These are phyloP conservation scores for Bryopsis sp. DNA, from an alignment of 139 green algal genomes.

Conservation along the genomic window DNA sequence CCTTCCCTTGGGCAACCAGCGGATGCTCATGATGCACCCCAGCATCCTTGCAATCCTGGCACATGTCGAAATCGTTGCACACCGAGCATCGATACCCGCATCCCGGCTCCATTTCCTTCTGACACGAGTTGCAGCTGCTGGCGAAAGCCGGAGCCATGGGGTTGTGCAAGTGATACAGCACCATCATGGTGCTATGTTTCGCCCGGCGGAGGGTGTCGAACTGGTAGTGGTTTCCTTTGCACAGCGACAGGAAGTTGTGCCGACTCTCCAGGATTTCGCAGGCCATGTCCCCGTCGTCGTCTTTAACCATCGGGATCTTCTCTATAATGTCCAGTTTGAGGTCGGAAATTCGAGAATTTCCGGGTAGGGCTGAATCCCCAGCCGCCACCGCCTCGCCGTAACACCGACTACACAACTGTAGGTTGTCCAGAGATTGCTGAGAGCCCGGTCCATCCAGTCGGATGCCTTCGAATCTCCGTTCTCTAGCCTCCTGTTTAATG, in stretches of 20 bases:
- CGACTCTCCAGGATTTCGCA: conserved; percentile 24
- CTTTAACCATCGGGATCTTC: neutral
- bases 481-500: conserved; percentile 17
- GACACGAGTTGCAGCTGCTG: conserved; percentile 85
- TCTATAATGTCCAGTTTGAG: too few species aligned
- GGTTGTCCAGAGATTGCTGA: conserved; percentile 25
- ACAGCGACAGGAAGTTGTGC: conserved; percentile 87
- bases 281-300: neutral
- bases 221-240: conserved; percentile 98
- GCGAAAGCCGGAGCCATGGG: conserved; percentile 40
- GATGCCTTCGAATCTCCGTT: conserved; percentile 79
- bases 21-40: conserved; percentile 47
- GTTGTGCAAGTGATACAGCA: conserved; percentile 99
- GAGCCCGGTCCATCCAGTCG: conserved; percentile 50
- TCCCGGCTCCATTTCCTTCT: conserved; percentile 48
- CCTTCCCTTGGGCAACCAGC: conserved; percentile 31
- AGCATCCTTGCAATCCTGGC: conserved; percentile 54
- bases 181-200: conserved; percentile 98
- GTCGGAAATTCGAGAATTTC: too few species aligned
- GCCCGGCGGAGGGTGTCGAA: conserved; percentile 94
- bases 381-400: conserved; percentile 25
- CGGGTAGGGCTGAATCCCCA: too few species aligned
- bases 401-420: conserved; percentile 45
- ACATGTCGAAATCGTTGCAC: conserved; percentile 95
- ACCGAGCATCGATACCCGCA: conserved; percentile 78